A percentile compares a stretch with the other conserved stretches of the same genome.
Conservation (phyloP, 208 protist species). For the Trypanosoma grayi region DNA sequence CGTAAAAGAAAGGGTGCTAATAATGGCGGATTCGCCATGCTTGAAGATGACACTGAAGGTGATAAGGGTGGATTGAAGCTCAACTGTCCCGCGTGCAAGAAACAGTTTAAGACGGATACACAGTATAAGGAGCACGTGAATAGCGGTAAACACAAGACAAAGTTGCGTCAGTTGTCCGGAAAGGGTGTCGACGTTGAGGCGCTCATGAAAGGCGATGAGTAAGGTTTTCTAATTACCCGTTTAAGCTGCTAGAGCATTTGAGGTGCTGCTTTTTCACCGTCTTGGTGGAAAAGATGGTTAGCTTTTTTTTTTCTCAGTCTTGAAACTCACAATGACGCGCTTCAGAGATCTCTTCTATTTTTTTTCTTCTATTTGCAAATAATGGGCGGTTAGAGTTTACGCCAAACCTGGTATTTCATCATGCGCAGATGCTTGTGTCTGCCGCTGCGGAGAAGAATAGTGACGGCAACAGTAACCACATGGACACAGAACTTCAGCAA, state of each 20-base stretch:
- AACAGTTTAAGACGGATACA: constrained; percentile 78
- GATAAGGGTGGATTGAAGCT: constrained; percentile 3
- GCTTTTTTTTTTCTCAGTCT: too few species aligned
- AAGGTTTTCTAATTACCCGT: background rate
- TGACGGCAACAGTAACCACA: too few species aligned
- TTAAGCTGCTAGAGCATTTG: background rate
- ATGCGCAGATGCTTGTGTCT: too few species aligned
- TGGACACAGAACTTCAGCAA: too few species aligned
- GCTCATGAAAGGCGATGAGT: constrained; percentile 61
- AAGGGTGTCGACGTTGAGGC: constrained; percentile 74
- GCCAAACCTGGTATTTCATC: too few species aligned
- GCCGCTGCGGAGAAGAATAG: too few species aligned
- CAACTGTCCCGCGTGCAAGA: constrained; percentile 89
- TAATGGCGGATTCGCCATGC: constrained; percentile 72
- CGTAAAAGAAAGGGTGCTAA: constrained; percentile 42
- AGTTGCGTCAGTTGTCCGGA: constrained; percentile 75
- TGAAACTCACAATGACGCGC: too few species aligned
- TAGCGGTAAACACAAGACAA: constrained; percentile 88
- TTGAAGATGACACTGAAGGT: constrained; percentile 42
- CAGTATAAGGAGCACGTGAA: constrained; percentile 87
- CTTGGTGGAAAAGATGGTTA: background rate
- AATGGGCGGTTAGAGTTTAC: too few species aligned
- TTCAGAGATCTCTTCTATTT: too few species aligned
- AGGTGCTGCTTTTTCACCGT: too few species aligned
- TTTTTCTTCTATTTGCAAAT: too few species aligned